Evolutionary conservation across 2,329 filamentous ascomycete genomes (phyloP).

Genomic region (Scopulariopsis brevicaulis): DNA sequence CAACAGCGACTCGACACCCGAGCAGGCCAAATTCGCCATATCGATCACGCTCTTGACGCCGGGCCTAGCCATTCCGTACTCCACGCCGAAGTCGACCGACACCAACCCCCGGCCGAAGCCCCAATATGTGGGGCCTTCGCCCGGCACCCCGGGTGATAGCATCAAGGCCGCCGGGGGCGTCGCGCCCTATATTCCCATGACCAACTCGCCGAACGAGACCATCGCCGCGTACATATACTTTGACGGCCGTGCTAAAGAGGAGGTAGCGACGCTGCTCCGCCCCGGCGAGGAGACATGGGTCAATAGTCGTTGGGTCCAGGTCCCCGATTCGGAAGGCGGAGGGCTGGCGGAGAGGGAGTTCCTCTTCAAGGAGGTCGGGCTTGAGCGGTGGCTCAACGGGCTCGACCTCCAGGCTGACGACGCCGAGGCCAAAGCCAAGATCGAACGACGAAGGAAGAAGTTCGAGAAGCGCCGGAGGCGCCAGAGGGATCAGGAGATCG

Average conservation of each 20-base stretch:
- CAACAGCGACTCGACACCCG: constrained; percentile 52
- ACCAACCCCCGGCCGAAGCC: constrained; percentile 72
- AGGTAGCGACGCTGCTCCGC: constrained; percentile 85
- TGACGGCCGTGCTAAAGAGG: constrained; percentile 87
- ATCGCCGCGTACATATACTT: constrained; percentile 99
- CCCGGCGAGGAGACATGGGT: constrained; percentile 98
- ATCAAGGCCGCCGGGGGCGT: constrained; percentile 44
- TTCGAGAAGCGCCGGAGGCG: constrained; percentile 57
- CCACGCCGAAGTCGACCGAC: constrained; percentile 67
- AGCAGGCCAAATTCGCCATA: constrained; percentile 94
- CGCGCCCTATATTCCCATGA: constrained; percentile 82
- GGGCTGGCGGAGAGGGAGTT: constrained; percentile 95
- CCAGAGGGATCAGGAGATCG: constrained; percentile 33
- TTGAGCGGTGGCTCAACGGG: constrained; percentile 94
- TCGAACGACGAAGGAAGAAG: constrained; percentile 80
- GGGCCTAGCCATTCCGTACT: constrained; percentile 83
- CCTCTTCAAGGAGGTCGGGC: constrained; percentile 87
- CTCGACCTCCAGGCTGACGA: constrained; percentile 91
- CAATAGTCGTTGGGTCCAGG: constrained; percentile 93
- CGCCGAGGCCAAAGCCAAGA: constrained; percentile 75
- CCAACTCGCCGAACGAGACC: constrained; percentile 87
- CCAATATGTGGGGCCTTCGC: constrained; percentile 66
- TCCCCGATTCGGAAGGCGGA: constrained; percentile 82
- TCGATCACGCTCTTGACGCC: constrained; percentile 92
- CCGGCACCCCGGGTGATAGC: constrained; percentile 34